Evolutionary conservation across 1,284 basidiomycete genomes (phyloP).

Genomic region (Cystobasidium slooffiae): DNA sequence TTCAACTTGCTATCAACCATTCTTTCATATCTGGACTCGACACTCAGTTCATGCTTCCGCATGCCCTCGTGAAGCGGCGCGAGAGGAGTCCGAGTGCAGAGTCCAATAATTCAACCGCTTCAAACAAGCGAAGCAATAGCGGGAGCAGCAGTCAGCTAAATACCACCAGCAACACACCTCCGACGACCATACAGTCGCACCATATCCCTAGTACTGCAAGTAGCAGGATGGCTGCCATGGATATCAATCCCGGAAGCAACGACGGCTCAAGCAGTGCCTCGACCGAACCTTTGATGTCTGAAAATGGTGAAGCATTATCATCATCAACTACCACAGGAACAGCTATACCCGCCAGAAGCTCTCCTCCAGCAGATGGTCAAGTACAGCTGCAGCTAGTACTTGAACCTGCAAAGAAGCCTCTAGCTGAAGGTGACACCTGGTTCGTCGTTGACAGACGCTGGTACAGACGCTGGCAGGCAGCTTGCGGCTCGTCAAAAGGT

Average conservation of each 20-base stretch:
- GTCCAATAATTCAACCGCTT: conserved; percentile 31
- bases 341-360: conserved; percentile 9
- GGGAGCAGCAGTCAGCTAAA: conserved; percentile 5
- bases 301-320: conserved; percentile 17
- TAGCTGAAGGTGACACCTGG: conserved; percentile 72
- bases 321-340: not conserved
- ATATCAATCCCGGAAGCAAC: conserved; percentile 36
- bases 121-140: conserved; percentile 38
- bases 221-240: conserved; percentile 38
- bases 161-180: not conserved
- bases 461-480: conserved; percentile 74
- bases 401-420: conserved; percentile 53
- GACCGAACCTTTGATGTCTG: conserved; percentile 32
- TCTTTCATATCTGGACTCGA: not conserved
- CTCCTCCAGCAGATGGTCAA: conserved; percentile 23
- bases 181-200: not conserved
- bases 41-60: conserved; percentile 29
- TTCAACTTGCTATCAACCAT: not conserved
- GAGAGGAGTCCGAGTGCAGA: conserved; percentile 39
- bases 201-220: not conserved
- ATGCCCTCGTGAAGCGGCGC: conserved; percentile 37
- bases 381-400: conserved; percentile 29
- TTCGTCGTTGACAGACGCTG: conserved; percentile 72
- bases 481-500: conserved; percentile 61
- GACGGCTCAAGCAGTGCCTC: conserved; percentile 36